Evolutionary conservation across 345 rosid genomes (phyloP).

Genomic region (Gossypium herbaceum): DNA sequence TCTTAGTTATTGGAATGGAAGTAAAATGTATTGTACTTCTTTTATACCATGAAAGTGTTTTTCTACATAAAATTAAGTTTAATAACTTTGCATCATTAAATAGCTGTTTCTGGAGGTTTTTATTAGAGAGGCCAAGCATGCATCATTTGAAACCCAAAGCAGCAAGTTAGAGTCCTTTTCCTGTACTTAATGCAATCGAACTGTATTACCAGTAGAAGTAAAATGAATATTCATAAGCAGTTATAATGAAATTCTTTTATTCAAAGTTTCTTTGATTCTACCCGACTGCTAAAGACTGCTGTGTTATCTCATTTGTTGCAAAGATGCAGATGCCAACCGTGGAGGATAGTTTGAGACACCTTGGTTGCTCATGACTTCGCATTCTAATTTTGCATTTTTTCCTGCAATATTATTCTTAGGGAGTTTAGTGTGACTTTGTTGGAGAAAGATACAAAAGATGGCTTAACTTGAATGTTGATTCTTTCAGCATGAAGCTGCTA

Average conservation of each 20-base stretch:
- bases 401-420: neutral
- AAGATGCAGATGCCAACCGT: neutral
- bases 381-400: neutral
- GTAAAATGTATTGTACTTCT: neutral
- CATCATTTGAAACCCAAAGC: neutral
- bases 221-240: neutral
- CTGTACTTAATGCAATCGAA: neutral
- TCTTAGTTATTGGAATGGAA: neutral
- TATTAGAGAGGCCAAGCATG: neutral
- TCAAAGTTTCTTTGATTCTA: neutral
- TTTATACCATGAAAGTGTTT: neutral
- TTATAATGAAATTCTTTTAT: neutral
- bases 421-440: neutral
- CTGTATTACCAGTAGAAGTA: neutral
- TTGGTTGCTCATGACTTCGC: neutral
- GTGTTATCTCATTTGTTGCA: neutral
- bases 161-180: neutral
- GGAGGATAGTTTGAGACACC: neutral
- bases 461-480: slow-evolving; percentile 20
- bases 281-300: neutral
- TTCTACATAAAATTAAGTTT: neutral
- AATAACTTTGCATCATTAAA: neutral
- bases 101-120: neutral
- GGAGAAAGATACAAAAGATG: slow-evolving; percentile 16
- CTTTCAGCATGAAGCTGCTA: slow-evolving; percentile 81